A percentile compares a stretch with the other conserved stretches of the same genome.
These are phyloP conservation scores for Monosporascus sp. DNA, from an alignment of 2,329 filamentous ascomycete genomes.

Conservation along the genomic window DNA sequence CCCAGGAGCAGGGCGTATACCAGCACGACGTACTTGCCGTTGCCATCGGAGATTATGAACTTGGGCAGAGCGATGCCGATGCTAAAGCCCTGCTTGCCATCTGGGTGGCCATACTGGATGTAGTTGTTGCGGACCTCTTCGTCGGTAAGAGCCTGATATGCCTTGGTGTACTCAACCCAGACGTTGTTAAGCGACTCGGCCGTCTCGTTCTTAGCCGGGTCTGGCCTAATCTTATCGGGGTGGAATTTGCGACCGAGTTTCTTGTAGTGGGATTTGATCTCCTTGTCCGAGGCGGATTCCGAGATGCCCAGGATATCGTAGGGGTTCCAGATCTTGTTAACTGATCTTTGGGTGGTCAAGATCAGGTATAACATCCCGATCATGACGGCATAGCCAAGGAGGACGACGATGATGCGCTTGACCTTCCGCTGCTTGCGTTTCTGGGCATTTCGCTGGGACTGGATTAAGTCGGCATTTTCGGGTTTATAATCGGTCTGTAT, in stretches of 20 bases:
- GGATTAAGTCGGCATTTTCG: constrained; percentile 77
- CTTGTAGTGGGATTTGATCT: constrained; percentile 90
- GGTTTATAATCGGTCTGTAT: constrained; percentile 79
- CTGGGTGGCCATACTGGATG: constrained; percentile 90
- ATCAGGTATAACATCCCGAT: constrained; percentile 91
- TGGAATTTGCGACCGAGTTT: constrained; percentile 80
- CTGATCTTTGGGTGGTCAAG: constrained; percentile 64
- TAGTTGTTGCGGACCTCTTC: constrained; percentile 97
- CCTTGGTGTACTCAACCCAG: constrained; percentile 95
- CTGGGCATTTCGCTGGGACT: constrained; percentile 76
- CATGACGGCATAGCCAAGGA: constrained; percentile 77
- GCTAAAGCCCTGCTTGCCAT: constrained; percentile 96
- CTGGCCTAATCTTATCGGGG: constrained; percentile 85
- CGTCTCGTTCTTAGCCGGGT: constrained; percentile 84
- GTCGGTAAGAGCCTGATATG: constrained; percentile 95
- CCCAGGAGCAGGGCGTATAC: constrained; percentile 86
- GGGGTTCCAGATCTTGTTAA: constrained; percentile 86
- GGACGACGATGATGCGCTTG: constrained; percentile 73
- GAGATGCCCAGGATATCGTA: constrained; percentile 89
- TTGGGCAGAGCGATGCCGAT: constrained; percentile 95
- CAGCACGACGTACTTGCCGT: constrained; percentile 90
- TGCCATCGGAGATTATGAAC: constrained; percentile 87
- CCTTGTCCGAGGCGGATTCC: constrained; percentile 79
- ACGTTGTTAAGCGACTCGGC: constrained; percentile 75
- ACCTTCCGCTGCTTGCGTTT: constrained; percentile 84